Conservation (phyloP, 192 early-diverging fungal genomes). For the Helicostylum pulchrum region DNA sequence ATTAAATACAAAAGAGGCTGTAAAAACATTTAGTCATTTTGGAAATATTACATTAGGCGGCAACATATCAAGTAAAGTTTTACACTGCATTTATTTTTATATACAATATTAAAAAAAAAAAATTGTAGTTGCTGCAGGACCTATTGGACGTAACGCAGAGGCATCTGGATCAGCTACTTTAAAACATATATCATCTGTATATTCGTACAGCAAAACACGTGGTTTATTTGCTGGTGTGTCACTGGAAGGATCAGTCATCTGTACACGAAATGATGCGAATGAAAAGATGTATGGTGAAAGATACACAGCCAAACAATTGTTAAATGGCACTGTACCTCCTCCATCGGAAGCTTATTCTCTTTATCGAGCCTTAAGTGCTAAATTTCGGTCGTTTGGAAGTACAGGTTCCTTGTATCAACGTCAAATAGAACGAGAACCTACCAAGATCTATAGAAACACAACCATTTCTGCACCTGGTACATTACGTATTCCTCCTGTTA, state of each 20-base stretch:
- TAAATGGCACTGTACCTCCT: slow-evolving; percentile 69
- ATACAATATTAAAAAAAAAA: not conserved
- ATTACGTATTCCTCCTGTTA: slow-evolving; percentile 10
- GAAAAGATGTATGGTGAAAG: slow-evolving; percentile 73
- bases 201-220: slow-evolving; percentile 85
- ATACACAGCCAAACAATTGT: slow-evolving; percentile 78
- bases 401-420: slow-evolving; percentile 24
- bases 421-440: not conserved
- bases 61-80: slow-evolving; percentile 57
- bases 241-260: slow-evolving; percentile 70
- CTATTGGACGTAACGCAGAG: slow-evolving; percentile 82
- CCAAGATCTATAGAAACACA: slow-evolving; percentile 6
- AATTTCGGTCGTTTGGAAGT: slow-evolving; percentile 23
- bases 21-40: slow-evolving; percentile 83
- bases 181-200: slow-evolving; percentile 81
- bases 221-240: slow-evolving; percentile 88
- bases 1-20: slow-evolving; percentile 80
- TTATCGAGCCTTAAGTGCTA: slow-evolving; percentile 66
- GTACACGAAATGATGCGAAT: slow-evolving; percentile 85
- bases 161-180: slow-evolving; percentile 67
- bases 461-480: slow-evolving; percentile 31
- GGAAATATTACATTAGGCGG: slow-evolving; percentile 92
- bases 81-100: not conserved
- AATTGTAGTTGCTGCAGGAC: slow-evolving; percentile 73
- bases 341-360: slow-evolving; percentile 78